A percentile compares a stretch with the other conserved stretches of the same genome.
phyloP scores from a whole-genome alignment of 495 filamentous ascomycete genomes.

The Lasiosphaeria miniovina region DNA sequence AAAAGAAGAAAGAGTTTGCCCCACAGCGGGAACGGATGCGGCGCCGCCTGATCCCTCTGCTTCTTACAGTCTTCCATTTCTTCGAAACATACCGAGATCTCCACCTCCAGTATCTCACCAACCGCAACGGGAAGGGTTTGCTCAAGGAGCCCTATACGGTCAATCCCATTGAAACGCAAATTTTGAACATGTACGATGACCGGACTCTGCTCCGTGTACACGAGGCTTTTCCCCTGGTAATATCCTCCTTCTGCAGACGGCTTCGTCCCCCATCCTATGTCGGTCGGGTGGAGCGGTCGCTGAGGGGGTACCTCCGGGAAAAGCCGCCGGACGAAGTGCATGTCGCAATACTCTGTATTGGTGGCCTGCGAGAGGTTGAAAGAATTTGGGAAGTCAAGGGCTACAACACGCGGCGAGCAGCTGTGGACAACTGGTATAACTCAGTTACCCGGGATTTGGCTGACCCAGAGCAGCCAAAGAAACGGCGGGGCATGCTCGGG shows the following conservation, averaged over 20 bases:
- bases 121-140: conserved; percentile 41
- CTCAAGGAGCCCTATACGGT: conserved; percentile 38
- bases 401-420: conserved; percentile 51
- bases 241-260: conserved; percentile 54
- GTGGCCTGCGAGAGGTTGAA: conserved; percentile 53
- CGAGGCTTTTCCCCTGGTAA: conserved; percentile 52
- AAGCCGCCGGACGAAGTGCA: conserved; percentile 55
- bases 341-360: conserved; percentile 51
- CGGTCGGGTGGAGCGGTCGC: conserved; percentile 51
- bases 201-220: conserved; percentile 53
- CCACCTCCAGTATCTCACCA: conserved; percentile 50
- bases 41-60: conserved; percentile 50
- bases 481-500: conserved; percentile 45
- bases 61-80: conserved; percentile 58
- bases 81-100: conserved; percentile 56
- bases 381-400: conserved; percentile 58
- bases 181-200: conserved; percentile 57
- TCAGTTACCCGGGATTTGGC: conserved; percentile 41
- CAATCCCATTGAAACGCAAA: conserved; percentile 52
- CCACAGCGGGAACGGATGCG: conserved; percentile 55
- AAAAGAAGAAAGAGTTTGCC: conserved; percentile 47
- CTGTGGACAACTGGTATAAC: conserved; percentile 53
- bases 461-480: conserved; percentile 38
- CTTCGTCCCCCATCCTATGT: conserved; percentile 56
- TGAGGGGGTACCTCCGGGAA: conserved; percentile 56